These are phyloP conservation scores for Penicillium rolfsii DNA, from an alignment of 2,329 filamentous ascomycete species.

Conservation along the genomic window DNA sequence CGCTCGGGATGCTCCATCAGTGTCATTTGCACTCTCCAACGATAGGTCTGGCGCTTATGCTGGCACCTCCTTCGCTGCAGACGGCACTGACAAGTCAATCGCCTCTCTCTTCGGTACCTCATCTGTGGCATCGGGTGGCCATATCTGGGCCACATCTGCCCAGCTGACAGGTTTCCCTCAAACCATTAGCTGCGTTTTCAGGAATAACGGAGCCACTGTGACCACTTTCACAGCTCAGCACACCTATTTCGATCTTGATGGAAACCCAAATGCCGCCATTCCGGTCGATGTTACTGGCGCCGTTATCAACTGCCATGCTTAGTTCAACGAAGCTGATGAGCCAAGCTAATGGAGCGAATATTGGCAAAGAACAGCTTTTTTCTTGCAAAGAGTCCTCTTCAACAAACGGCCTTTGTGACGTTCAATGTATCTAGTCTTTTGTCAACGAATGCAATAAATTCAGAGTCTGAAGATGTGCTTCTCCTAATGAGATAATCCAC, in stretches of 20 bases:
- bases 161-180: constrained; percentile 15
- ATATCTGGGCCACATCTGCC: constrained; percentile 15
- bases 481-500: too few species aligned
- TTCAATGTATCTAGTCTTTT: not conserved
- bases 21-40: constrained; percentile 19
- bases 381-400: not conserved
- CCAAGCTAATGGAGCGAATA: not conserved
- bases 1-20: constrained; percentile 4
- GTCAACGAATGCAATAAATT: not conserved
- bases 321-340: not conserved
- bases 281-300: constrained; percentile 15
- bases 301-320: constrained; percentile 12
- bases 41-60: constrained; percentile 19
- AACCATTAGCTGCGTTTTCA: constrained; percentile 17
- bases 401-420: not conserved
- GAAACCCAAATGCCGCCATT: constrained; percentile 7
- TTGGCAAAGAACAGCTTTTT: not conserved
- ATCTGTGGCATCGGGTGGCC: constrained; percentile 16
- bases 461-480: too few species aligned
- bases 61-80: constrained; percentile 8
- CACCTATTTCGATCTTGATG: constrained; percentile 19
- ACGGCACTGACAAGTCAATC: constrained; percentile 13
- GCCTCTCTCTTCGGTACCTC: constrained; percentile 10
- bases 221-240: constrained; percentile 13
- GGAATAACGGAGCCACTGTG: constrained; percentile 11